Evolutionary conservation across 352 stramenopile genomes (phyloP), one percentile per base, ranked within the genome.

Genomic region (Phytophthora vignae): DNA sequence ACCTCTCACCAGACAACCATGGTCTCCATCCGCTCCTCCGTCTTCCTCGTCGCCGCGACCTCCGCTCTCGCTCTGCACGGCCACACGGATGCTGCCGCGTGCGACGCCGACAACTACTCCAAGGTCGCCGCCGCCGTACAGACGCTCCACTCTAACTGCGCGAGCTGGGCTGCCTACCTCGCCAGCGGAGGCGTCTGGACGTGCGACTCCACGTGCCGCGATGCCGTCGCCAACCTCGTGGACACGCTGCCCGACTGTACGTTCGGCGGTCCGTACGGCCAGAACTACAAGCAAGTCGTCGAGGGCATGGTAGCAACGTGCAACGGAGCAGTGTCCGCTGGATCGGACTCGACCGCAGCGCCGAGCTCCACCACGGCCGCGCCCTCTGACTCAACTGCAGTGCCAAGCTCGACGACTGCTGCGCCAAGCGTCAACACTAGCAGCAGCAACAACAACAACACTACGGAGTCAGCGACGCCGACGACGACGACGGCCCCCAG

Each of bases 201-300:
- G 21, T 70, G 55, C 31, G 64, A 70, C 33, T 65, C 64, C 14
- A 70, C 22, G n/a, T 70, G 64, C 12, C 36, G 55, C 5, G 53
- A 70, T 19, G 29, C 64, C 3, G 55, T 70, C 33, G 17, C 14
- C n/a, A 69, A 59, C 53, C 44, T 69, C 4, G 55, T 70, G 11
- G 48, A 70, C 33, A 60, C 46, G 14, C 36, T 71, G 48, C 64
- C 55, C 33, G 48, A 60, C 48, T 65, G 55, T 8, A 38, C 58
- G n/a, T 71, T 53, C 44, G 64, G 64, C 7, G 55, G 64, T 21
- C 64, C 55, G 22, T 64, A 64, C 22, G 63, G 63, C 3, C 64
- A 70, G 44, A 69, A 69, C 62, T 69, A 69, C 62, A 69, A 69
- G 29, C 25, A 63, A 21, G 29, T 63, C 3, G 62, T 69, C 14